Evolutionary conservation across 139 green algal species (phyloP), one percentile per base, ranked within the genome.

Genomic region (Chlorella sp.): DNA sequence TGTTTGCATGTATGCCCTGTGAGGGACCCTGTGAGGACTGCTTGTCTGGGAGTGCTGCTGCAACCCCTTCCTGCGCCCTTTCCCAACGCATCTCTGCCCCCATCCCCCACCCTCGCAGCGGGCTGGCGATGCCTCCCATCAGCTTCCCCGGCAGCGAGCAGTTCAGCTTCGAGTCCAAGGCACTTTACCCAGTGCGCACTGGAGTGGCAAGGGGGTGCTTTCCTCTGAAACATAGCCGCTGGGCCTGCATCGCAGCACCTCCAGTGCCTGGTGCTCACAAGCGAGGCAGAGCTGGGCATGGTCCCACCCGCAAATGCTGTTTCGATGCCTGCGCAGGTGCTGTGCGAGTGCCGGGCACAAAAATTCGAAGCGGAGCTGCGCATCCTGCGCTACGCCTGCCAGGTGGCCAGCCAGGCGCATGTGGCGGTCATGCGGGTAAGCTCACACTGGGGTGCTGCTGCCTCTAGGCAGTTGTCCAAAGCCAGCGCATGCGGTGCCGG

Each of bases 291-390:
- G 30, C 22, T 24, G 56, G 19, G 60, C 60, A 34, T 68, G 19
- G 60, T 68, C 6, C 19, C 60, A 17, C 60, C 6, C 32, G 20
- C 60, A 30, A 30, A 17, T 68, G 60, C n/a, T n/a, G n/a, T n/a
- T n/a, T n/a, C n/a, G n/a, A n/a, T n/a, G n/a, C 51, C 51, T 60
- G 32, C 4, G 17, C 51, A 87, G 11, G 87, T 92, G 17, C 79
- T 95, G 32, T 88, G 65, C 26, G 93, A 90, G 64, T 95, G 87
- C 85, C 87, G 92, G 32, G 88, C 90, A 58, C 60, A 81, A 65
- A 98, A 98, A 87, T 92, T 86, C 0, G 54, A 62, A 0, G 86
- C 90, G 82, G 95, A 98, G 93, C 60, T 97, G 7, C 89, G 86
- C 24, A 70, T 96, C 9, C 88, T 98, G 80, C 88, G 88, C 2